Conservation (phyloP, 352 stramenopile species). For the Globisporangium acanthophoron region DNA sequence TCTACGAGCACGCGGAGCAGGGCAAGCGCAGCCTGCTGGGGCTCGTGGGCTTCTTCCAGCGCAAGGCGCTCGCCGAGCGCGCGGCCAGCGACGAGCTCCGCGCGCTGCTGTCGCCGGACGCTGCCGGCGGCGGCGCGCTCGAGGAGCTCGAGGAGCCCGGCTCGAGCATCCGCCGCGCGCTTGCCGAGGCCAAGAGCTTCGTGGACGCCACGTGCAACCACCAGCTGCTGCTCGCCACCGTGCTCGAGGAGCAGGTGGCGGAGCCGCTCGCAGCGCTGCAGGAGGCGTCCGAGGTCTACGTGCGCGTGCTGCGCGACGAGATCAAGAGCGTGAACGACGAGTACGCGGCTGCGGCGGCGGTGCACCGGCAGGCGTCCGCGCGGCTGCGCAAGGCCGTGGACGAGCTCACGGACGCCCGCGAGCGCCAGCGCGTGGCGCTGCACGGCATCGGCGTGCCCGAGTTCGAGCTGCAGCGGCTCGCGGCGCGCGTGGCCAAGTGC, state of each 20-base stretch:
- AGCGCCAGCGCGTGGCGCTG: constrained; percentile 59
- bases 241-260: constrained; percentile 81
- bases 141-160: constrained; percentile 64
- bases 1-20: constrained; percentile 76
- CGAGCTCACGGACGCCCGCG: constrained; percentile 45
- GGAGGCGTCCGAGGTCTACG: constrained; percentile 69
- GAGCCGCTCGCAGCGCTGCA: constrained; percentile 74
- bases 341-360: constrained; percentile 37
- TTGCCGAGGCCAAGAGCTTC: constrained; percentile 59
- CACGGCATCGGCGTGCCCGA: constrained; percentile 75
- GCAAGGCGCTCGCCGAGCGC: constrained; percentile 61
- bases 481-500: constrained; percentile 45
- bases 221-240: constrained; percentile 63
- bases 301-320: constrained; percentile 69
- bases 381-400: constrained; percentile 29
- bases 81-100: constrained; percentile 56
- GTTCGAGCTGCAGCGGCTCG: constrained; percentile 79
- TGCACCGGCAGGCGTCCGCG: constrained; percentile 28
- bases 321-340: constrained; percentile 75
- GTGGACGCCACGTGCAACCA: constrained; percentile 57
- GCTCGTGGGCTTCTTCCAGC: constrained; percentile 67
- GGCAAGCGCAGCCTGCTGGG: constrained; percentile 69
- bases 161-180: constrained; percentile 50
- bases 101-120: constrained; percentile 25
- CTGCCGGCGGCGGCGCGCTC: constrained; percentile 23